Conservation (phyloP, 768 basidiomycete species). For the Lenzites betulinus region DNA sequence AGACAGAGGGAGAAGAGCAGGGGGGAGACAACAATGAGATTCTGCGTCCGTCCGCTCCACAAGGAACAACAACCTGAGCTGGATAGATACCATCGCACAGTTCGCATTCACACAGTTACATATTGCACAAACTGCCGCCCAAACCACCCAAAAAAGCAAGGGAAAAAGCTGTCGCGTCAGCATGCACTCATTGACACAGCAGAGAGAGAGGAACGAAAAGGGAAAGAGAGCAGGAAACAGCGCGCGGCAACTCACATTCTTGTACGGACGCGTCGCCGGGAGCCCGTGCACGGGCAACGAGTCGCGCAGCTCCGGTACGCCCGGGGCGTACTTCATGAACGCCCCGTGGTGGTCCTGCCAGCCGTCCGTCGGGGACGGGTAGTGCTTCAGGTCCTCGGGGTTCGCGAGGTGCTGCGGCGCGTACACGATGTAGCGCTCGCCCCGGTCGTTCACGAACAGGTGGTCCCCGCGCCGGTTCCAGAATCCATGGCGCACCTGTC, state of each 20-base stretch:
- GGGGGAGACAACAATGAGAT: background rate
- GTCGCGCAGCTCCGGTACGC: constrained; percentile 59
- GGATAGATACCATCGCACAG: constrained; percentile 16
- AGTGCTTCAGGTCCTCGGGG: constrained; percentile 60
- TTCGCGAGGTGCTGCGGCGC: constrained; percentile 58
- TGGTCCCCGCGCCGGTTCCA: constrained; percentile 83
- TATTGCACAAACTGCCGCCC: constrained; percentile 19
- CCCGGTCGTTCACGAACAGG: constrained; percentile 32
- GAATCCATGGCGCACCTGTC: constrained; percentile 52
- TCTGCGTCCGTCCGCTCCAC: constrained; percentile 20
- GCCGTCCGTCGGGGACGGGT: constrained; percentile 56
- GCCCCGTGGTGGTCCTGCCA: constrained; percentile 57
- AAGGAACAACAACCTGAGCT: constrained; percentile 13
- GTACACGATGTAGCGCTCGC: constrained; percentile 57
- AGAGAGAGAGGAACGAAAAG: background rate
- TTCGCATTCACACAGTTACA: constrained; percentile 14
- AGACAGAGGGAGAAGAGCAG: background rate
- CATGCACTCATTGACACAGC: background rate
- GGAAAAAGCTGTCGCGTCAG: background rate
- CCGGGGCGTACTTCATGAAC: constrained; percentile 42
- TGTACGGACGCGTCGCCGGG: constrained; percentile 57
- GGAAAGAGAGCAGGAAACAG: background rate
- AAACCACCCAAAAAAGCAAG: background rate
- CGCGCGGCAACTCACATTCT: constrained; percentile 40
- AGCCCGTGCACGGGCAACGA: constrained; percentile 61